These are phyloP conservation scores for Boletus sensibilis DNA, from an alignment of 768 basidiomycete genomes.

Conservation along the genomic window DNA sequence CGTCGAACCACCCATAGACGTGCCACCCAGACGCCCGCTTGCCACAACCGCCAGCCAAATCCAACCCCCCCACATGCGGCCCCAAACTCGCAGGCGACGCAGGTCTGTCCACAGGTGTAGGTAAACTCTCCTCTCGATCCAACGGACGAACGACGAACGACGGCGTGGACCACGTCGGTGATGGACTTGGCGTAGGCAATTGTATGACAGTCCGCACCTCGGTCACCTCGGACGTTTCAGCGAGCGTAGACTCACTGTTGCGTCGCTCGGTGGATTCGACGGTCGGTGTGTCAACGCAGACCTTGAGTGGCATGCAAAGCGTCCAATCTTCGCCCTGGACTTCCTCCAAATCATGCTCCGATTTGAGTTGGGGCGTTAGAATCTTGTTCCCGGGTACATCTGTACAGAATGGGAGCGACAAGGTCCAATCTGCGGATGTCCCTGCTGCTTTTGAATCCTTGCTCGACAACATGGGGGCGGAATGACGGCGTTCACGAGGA, in stretches of 20 bases:
- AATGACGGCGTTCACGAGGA: conserved; percentile 31
- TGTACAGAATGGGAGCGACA: conserved; percentile 32
- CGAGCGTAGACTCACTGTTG: conserved; percentile 1
- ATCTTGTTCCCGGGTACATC: conserved; percentile 28
- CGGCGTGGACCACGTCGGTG: conserved; percentile 20
- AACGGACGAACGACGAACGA: background rate
- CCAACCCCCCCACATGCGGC: conserved; percentile 30
- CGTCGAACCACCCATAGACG: conserved; percentile 32
- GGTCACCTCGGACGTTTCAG: conserved; percentile 1
- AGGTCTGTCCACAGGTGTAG: conserved; percentile 6
- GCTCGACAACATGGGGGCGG: conserved; percentile 26
- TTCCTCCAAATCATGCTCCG: conserved; percentile 6
- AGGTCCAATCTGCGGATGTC: conserved; percentile 26
- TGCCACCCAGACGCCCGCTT: conserved; percentile 36
- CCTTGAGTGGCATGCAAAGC: conserved; percentile 33
- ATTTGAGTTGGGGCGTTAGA: background rate
- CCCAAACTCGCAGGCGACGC: conserved; percentile 24
- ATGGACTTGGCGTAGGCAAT: conserved; percentile 30
- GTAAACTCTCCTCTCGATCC: conserved; percentile 8
- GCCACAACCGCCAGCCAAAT: conserved; percentile 29
- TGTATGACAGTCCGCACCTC: conserved; percentile 5
- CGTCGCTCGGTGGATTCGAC: background rate
- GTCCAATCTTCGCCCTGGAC: conserved; percentile 30
- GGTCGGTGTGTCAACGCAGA: background rate
- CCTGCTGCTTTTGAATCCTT: background rate